These are phyloP conservation scores for Sordaria brevicollis DNA, from an alignment of 495 filamentous ascomycete genomes.

Conservation along the genomic window DNA sequence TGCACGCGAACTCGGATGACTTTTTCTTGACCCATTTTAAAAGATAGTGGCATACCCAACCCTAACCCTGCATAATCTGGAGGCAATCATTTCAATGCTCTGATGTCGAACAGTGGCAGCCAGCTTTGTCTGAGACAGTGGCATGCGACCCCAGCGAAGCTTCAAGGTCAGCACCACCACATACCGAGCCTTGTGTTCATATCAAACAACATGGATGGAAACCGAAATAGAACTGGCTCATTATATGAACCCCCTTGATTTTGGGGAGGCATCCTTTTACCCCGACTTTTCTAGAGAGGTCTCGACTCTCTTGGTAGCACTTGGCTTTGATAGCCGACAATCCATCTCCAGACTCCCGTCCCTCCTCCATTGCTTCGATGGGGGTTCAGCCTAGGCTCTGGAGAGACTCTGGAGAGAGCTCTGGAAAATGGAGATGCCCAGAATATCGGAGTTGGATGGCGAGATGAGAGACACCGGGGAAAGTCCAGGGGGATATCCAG, in stretches of 20 bases:
- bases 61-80: constrained; percentile 3
- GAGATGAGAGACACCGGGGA: background rate
- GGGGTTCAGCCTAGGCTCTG: background rate
- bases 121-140: background rate
- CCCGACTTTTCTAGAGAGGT: background rate
- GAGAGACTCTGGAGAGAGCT: too few species aligned
- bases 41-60: background rate
- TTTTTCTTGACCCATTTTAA: background rate
- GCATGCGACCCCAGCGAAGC: too few species aligned
- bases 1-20: constrained; percentile 15
- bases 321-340: background rate
- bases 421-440: too few species aligned
- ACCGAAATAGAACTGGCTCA: background rate
- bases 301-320: background rate
- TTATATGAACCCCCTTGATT: background rate
- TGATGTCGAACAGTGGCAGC: background rate
- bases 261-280: background rate
- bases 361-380: background rate
- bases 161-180: background rate
- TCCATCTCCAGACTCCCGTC: background rate
- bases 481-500: background rate
- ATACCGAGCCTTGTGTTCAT: background rate
- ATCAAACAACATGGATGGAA: background rate
- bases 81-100: background rate
- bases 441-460: background rate